These are phyloP conservation scores for Volvox carteri DNA, from an alignment of 163 green algal genomes.

Conservation along the genomic window DNA sequence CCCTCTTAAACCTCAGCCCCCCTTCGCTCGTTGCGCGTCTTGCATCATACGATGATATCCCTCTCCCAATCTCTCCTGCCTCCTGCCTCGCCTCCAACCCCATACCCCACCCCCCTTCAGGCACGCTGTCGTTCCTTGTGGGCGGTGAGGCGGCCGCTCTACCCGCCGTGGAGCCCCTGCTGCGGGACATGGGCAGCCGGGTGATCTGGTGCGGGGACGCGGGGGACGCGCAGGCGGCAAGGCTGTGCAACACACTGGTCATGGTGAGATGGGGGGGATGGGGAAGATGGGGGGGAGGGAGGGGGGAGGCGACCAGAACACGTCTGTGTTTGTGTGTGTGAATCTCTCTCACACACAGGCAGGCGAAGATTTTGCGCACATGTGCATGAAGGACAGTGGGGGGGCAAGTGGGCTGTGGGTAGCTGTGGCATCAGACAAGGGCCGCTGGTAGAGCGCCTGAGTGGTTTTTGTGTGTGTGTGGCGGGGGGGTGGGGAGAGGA, in stretches of 20 bases:
- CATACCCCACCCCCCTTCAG: slow-evolving; percentile 31
- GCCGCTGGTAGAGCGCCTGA: too few relatives aligned
- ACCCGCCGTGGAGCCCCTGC: slow-evolving; percentile 58
- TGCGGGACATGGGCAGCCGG: slow-evolving; percentile 74
- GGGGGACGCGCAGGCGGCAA: slow-evolving; percentile 72
- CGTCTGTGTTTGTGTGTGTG: too few relatives aligned
- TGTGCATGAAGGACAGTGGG: too few relatives aligned
- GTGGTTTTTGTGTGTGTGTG: too few relatives aligned
- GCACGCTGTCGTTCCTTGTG: slow-evolving; percentile 85
- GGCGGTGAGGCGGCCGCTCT: slow-evolving; percentile 51
- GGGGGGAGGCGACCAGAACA: neutral
- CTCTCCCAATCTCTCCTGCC: too few relatives aligned
- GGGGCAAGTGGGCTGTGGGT: too few relatives aligned
- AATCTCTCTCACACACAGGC: too few relatives aligned
- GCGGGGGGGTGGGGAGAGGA: neutral
- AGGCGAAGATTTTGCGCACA: too few relatives aligned
- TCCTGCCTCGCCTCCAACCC: neutral
- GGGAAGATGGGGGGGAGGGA: neutral
- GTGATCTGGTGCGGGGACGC: slow-evolving; percentile 60
- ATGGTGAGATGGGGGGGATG: neutral
- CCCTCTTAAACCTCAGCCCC: too few relatives aligned
- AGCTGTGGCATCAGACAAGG: too few relatives aligned
- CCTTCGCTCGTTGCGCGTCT: too few relatives aligned
- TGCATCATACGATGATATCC: too few relatives aligned
- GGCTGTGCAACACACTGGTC: slow-evolving; percentile 83